Evolutionary conservation across 495 filamentous ascomycete genomes (phyloP), one percentile per base, ranked within the genome.

Genomic region (Penicillium dipodomyicola): DNA sequence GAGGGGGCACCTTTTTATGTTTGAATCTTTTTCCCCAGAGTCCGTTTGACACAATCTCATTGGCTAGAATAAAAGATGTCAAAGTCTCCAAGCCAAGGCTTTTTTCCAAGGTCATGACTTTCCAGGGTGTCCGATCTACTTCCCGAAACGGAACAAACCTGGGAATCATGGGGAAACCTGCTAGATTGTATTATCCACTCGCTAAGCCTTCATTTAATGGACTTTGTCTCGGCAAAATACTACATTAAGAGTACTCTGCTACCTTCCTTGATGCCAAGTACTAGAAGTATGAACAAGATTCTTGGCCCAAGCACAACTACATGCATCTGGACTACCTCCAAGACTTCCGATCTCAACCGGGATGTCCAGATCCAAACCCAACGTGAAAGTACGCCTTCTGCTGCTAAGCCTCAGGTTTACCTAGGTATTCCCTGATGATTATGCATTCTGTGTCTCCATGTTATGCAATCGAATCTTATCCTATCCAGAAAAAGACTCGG

Each of bases 1-100:
- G 37, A n/a, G 9, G 49, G 49, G 17, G 27, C 35, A 6, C 43
- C 52, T 35, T 57, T 65, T 62, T 65, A 65, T 65, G 51, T 48
- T 45, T 33, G 11, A 33, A 22, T 25, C 20, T 25, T 30, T 30
- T 30, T n/a, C 46, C 25, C 25, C 25, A 57, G 27, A 48, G 53
- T 39, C 45, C 48, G 22, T 52, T 64, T 61, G 45, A 15, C 37
- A 58, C 1, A 10, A 32, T 37, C 22, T 29, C 20, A 54, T 60
- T 60, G 57, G 57, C 33, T 20, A 37, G 42, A 19, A 54, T 45
- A n/a, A 43, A 22, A 42, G 20, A 25, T 47, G 39, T 25, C 51
- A 20, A 49, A 12, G 15, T 30, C 22, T 30, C 48, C 41, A 29
- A 22, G 15, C 55, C 45, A 15, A 57, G 8, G 35, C 14, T 56